These are phyloP conservation scores for Sicyos edulis DNA, from an alignment of 306 rosid species.

Conservation along the genomic window DNA sequence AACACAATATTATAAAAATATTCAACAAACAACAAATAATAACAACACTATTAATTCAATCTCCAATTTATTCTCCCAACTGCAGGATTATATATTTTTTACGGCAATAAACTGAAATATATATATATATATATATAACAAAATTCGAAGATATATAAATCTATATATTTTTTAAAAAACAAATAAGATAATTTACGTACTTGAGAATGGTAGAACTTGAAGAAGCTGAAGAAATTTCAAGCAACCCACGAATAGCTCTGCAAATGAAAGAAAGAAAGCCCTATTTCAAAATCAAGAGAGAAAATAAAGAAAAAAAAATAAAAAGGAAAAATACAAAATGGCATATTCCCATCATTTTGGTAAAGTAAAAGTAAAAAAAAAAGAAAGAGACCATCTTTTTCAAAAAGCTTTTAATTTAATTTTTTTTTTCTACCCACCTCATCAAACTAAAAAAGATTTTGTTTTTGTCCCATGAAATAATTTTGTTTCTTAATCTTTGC, in stretches of 20 bases:
- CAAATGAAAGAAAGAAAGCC: neutral
- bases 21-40: neutral
- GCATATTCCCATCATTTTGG: conserved; percentile 16
- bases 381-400: neutral
- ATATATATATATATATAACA: no score
- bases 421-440: no score
- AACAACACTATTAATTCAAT: no score
- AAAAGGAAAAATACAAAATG: neutral
- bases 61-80: neutral
- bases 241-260: neutral
- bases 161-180: neutral
- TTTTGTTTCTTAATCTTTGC: neutral
- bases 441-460: no score
- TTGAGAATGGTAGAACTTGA: neutral
- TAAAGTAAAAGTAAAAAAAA: conserved; percentile 6
- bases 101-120: neutral
- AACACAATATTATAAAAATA: neutral
- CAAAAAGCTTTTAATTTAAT: neutral
- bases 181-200: neutral
- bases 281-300: neutral
- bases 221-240: neutral
- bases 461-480: no score
- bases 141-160: neutral
- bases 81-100: neutral
- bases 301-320: neutral